Evolutionary conservation across 495 filamentous ascomycete species (phyloP).

Genomic region (Astrothelium macrocarpum): DNA sequence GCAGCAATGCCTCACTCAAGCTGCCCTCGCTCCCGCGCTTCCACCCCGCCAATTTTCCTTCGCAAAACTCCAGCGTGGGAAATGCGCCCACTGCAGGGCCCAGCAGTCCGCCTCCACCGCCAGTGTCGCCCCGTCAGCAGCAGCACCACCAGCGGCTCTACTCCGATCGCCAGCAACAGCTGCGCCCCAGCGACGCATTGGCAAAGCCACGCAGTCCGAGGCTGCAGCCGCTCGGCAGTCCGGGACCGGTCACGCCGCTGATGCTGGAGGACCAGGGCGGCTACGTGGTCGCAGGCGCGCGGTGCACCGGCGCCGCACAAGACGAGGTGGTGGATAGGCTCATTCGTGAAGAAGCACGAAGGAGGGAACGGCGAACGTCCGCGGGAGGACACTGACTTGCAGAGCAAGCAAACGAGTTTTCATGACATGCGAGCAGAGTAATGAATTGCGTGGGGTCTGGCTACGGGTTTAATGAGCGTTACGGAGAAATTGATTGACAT

Average conservation of each 20-base stretch:
- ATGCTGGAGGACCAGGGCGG: constrained; percentile 28
- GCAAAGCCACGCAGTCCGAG: constrained; percentile 28
- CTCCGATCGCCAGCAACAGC: constrained; percentile 32
- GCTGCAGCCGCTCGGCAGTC: constrained; percentile 30
- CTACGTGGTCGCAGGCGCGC: constrained; percentile 24
- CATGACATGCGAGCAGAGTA: background rate
- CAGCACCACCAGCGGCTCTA: constrained; percentile 23
- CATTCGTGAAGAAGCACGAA: constrained; percentile 28
- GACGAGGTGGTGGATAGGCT: constrained; percentile 27
- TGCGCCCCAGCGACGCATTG: constrained; percentile 15
- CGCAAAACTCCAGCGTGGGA: constrained; percentile 21
- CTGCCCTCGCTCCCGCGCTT: constrained; percentile 34
- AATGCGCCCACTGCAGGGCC: constrained; percentile 22
- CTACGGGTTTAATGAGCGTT: background rate
- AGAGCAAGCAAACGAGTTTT: background rate
- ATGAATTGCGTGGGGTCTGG: background rate
- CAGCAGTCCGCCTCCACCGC: constrained; percentile 18
- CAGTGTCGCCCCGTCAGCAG: constrained; percentile 25
- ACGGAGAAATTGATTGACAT: background rate
- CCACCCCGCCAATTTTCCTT: constrained; percentile 34
- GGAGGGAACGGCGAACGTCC: constrained; percentile 43
- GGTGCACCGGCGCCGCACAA: constrained; percentile 6
- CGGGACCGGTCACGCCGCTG: constrained; percentile 33
- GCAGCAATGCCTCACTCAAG: constrained; percentile 20
- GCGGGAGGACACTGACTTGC: constrained; percentile 1